Evolutionary conservation across 1,284 basidiomycete genomes (phyloP).

Genomic region (Puccinia horiana): DNA sequence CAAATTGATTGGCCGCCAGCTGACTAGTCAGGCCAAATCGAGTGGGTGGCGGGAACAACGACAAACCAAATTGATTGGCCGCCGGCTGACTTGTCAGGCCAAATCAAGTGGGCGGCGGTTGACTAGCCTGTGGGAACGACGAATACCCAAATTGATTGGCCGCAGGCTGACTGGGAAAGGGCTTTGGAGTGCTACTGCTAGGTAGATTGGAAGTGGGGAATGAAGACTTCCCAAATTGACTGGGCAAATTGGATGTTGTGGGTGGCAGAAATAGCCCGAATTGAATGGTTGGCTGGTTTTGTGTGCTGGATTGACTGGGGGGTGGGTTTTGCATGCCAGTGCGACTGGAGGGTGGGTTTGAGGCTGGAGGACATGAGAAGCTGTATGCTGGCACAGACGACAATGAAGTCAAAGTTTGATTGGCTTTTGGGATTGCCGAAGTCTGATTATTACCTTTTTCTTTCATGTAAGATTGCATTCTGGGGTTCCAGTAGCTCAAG

Average conservation of each 20-base stretch:
- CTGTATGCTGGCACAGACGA: neutral
- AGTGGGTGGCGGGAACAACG: neutral
- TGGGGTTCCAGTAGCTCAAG: slow-evolving; percentile 7
- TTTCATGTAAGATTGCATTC: neutral
- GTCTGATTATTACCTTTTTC: neutral
- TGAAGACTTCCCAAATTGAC: neutral
- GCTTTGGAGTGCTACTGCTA: neutral
- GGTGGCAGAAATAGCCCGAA: neutral
- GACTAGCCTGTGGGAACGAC: too few species aligned
- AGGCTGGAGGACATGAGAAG: neutral
- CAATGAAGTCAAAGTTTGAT: neutral
- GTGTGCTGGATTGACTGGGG: neutral
- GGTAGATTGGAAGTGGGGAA: neutral
- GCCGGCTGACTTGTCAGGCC: neutral
- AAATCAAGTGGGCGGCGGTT: neutral
- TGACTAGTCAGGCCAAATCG: neutral
- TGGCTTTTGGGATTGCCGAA: neutral
- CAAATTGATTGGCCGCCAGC: neutral
- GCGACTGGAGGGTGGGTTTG: neutral
- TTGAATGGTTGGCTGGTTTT: neutral
- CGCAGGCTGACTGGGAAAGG: neutral
- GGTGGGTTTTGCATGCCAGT: neutral
- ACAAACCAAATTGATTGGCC: neutral
- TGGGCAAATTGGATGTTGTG: neutral
- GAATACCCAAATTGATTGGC: neutral